These are phyloP conservation scores for Aspergillus conjunctus DNA, from an alignment of 495 filamentous ascomycete genomes.

Conservation along the genomic window DNA sequence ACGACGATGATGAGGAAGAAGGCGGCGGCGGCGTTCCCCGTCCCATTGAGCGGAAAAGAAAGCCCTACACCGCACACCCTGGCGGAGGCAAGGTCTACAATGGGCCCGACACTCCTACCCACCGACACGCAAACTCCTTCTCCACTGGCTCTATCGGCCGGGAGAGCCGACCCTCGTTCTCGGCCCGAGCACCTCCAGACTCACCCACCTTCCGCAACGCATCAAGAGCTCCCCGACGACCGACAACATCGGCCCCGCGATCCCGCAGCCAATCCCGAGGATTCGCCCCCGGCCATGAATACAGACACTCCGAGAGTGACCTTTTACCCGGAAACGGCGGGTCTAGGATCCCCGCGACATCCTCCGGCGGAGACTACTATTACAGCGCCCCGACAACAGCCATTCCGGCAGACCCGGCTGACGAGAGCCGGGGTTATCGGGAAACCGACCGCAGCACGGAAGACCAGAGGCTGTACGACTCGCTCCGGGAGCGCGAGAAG, in stretches of 20 bases:
- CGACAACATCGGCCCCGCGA: constrained; percentile 20
- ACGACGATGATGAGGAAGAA: constrained; percentile 50
- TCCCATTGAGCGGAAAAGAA: constrained; percentile 63
- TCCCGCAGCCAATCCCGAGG: constrained; percentile 43
- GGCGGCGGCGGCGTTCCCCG: constrained; percentile 37
- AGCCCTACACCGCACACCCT: constrained; percentile 59
- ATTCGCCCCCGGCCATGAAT: constrained; percentile 30
- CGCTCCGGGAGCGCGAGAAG: constrained; percentile 32
- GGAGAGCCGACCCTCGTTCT: constrained; percentile 24
- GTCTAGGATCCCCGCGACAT: constrained; percentile 23
- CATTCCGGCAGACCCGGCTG: constrained; percentile 28
- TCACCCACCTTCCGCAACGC: constrained; percentile 30
- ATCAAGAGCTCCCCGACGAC: constrained; percentile 23
- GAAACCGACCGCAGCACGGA: constrained; percentile 31
- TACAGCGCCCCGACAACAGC: constrained; percentile 27
- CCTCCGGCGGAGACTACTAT: constrained; percentile 37
- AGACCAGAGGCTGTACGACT: constrained; percentile 31
- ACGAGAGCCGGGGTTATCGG: constrained; percentile 35
- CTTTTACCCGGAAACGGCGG: constrained; percentile 26
- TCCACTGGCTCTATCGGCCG: constrained; percentile 29
- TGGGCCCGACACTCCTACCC: constrained; percentile 26
- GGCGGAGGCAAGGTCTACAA: constrained; percentile 60
- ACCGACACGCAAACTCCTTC: constrained; percentile 34
- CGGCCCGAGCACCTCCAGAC: constrained; percentile 26
- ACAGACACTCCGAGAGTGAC: constrained; percentile 47